Evolutionary conservation across 73 alveolate species (phyloP).

Genomic region (Blepharisma japonicum): DNA sequence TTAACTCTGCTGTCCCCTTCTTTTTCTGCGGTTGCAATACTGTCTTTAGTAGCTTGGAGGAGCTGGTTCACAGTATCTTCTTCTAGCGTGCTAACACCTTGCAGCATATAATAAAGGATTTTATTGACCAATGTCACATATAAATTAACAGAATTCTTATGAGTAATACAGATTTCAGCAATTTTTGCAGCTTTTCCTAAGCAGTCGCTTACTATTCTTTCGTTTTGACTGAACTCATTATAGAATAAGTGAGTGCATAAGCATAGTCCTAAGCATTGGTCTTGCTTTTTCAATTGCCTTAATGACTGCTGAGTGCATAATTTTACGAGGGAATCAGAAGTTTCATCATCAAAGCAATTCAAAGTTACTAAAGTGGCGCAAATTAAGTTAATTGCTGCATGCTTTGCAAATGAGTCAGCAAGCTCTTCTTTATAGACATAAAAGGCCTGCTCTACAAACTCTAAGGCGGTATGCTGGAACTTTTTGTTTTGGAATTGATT

Average conservation of each 20-base stretch:
- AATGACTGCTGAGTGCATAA: constrained; percentile 21
- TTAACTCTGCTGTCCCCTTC: not conserved
- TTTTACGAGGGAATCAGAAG: constrained; percentile 28
- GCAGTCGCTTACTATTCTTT: constrained; percentile 58
- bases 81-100: too few relatives aligned
- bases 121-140: constrained; percentile 62
- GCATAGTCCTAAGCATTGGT: constrained; percentile 51
- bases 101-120: constrained; percentile 45
- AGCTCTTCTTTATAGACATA: constrained; percentile 37
- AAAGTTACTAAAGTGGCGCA: not conserved
- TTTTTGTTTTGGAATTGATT: constrained; percentile 11
- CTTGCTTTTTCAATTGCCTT: constrained; percentile 43
- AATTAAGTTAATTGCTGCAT: constrained; percentile 7
- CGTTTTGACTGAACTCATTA: not conserved
- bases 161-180: constrained; percentile 63
- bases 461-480: constrained; percentile 29
- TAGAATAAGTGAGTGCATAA: constrained; percentile 40
- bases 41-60: too few relatives aligned
- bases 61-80: too few relatives aligned
- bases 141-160: constrained; percentile 62
- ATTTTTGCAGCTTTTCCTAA: constrained; percentile 67
- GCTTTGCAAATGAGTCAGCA: constrained; percentile 20
- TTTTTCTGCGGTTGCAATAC: not conserved
- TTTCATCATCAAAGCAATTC: not conserved
- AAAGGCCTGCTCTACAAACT: constrained; percentile 22